Base-by-base conservation (phyloP, 495 filamentous ascomycete genomes). In the Aspergillus wentii region DNA sequence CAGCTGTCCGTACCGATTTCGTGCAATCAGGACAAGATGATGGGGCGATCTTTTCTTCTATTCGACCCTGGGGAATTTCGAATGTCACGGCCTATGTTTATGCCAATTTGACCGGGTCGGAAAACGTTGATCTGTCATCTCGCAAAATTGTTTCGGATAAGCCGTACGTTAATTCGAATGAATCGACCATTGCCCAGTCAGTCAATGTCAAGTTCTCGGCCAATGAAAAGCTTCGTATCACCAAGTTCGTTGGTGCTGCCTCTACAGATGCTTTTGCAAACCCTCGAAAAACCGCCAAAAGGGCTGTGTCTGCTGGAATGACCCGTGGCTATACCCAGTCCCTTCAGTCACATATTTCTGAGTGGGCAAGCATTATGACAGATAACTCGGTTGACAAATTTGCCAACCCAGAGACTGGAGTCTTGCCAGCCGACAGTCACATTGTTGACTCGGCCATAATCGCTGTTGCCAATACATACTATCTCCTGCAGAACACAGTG, bases 401-500 rank as follows among this genome's bases (percentile, higher is more conserved):
- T 46, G 58, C 64, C 2, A 58, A 74, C 33, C 76, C 80, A 0
- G 52, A 52, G 4, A 80, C 80, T 22, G 80, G 79, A 6, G 65
- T 64, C 11, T 56, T 89, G 8, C 84, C 80, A 1, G 52, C 63
- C 0, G 78, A 87, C 44, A 42, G 53, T 8, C 68, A 82, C 33
- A 68, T 84, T 17, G 61, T 75, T 33, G 72, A 79, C 42, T 61
- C 76, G 18, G 79, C 84, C 14, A 77, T 88, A 26, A 70, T 74
- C 8, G 69, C 81, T 1, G 74, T 87, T 4, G 74, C 78, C 4
- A 85, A 78, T 40, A 67, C 75, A 1, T 89, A 82, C 56, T 80
- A 86, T 44, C 57, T 90, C 0, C 57, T 90, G 14, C 80, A 86
- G 42, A 84, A 85, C 38, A 83, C 76, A 0, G 69, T 78, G 13